Evolutionary conservation across 768 basidiomycete species (phyloP).

Genomic region (Naematelia encephala): DNA sequence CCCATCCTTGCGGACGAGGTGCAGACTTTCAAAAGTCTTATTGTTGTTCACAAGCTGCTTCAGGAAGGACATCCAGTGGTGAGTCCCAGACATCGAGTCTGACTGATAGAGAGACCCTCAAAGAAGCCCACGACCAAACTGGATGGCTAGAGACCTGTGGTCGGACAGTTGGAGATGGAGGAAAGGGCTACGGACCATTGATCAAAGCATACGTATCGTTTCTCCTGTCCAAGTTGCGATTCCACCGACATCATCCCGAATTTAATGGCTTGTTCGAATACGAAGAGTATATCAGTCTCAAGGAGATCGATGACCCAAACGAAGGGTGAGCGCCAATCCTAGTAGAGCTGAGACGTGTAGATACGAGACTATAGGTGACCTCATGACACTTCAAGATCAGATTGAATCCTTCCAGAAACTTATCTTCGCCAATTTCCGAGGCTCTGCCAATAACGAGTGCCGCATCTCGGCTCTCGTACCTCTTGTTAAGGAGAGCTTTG

Average conservation of each 20-base stretch:
- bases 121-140: slow-evolving; percentile 94
- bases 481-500: slow-evolving; percentile 97
- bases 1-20: slow-evolving; percentile 96
- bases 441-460: slow-evolving; percentile 92
- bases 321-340: slow-evolving; percentile 88
- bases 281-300: slow-evolving; percentile 94
- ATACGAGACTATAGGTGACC: slow-evolving; percentile 94
- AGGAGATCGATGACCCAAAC: slow-evolving; percentile 97
- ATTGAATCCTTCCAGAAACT: slow-evolving; percentile 98
- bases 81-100: slow-evolving; percentile 35
- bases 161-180: slow-evolving; percentile 78
- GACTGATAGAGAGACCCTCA: slow-evolving; percentile 65
- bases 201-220: slow-evolving; percentile 96
- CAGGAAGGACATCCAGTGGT: slow-evolving; percentile 97
- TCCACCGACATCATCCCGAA: slow-evolving; percentile 91
- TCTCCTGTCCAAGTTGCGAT: slow-evolving; percentile 88
- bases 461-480: slow-evolving; percentile 94
- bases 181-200: slow-evolving; percentile 82
- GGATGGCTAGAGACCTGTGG: slow-evolving; percentile 98
- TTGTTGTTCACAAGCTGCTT: slow-evolving; percentile 93
- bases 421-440: slow-evolving; percentile 89
- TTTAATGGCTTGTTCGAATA: slow-evolving; percentile 99
- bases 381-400: slow-evolving; percentile 97
- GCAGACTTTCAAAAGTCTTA: slow-evolving; percentile 96
- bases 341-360: slow-evolving; percentile 54